Evolutionary conservation across 2,329 filamentous ascomycete genomes (phyloP), one percentile per base, ranked within the genome.

Genomic region (Colletotrichum sidae): DNA sequence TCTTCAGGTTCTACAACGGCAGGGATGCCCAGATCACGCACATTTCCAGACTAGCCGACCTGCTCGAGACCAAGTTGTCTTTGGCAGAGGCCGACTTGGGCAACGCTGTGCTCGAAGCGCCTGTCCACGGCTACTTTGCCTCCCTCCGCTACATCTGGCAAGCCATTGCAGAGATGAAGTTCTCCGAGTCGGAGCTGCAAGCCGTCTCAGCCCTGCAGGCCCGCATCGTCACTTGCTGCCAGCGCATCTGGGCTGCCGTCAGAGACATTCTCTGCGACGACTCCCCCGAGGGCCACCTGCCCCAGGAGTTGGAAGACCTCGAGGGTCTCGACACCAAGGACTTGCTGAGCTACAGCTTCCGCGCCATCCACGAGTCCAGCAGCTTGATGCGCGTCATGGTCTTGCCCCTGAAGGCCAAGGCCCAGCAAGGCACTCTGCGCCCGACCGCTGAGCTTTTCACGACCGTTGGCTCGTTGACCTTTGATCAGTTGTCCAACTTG

Each of bases 351-450:
- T 99, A 96, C 76, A 97, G 94, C 68, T 99, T 97, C 86, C 88
- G 96, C 71, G 93, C 94, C 6, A 84, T 97, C n/a, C 95, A 97
- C 68, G 96, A 99, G 78, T 93, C 94, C 33, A 96, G 93, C 76
- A 89, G 93, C 60, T 80, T 96, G 5, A 83, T 95, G 75, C 87
- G 89, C 67, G 82, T 84, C 0, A 84, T 92, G 42, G 78, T 90
- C 25, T 77, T 81, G 33, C 87, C 87, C 13, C 74, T 83, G 15
- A 83, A 83, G 33, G 83, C 85, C 55, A 79, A 79, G 13, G 80
- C 81, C 9, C 72, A 77, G 10, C 68, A 72, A 8, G 79, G 80
- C 3, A 74, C 77, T 35, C 80, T 89, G 0, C 77, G 82, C n/a
- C 84, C 85, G 2, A 78, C 81, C 2, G 72, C 76, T 9, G 77